Percentiles rank a stretch among this genome's conserved stretches.
These are phyloP conservation scores for Candida vartiovaarae DNA, from an alignment of 805 yeast species.

Conservation along the genomic window DNA sequence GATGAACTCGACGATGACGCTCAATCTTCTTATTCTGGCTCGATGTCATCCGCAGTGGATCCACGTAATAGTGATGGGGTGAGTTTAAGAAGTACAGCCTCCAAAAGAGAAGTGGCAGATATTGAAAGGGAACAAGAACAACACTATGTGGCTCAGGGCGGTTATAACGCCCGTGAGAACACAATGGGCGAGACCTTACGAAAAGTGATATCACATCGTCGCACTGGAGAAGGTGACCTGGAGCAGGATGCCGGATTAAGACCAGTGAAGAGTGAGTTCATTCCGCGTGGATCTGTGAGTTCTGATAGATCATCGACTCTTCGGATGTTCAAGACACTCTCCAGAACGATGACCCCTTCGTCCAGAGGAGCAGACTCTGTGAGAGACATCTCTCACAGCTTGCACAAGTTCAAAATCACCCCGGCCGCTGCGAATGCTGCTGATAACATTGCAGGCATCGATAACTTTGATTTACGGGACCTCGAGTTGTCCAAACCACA, in stretches of 20 bases:
- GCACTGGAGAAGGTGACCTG: conserved; percentile 2
- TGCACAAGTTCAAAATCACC: conserved; percentile 34
- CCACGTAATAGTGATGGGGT: background rate
- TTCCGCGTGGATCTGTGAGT: background rate
- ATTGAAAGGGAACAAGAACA: conserved; percentile 23
- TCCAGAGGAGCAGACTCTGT: conserved; percentile 19
- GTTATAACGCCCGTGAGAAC: conserved; percentile 28
- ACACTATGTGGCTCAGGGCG: conserved; percentile 20
- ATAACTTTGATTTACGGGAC: conserved; percentile 21
- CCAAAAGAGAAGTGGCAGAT: conserved; percentile 5
- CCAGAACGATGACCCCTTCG: conserved; percentile 9
- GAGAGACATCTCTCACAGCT: conserved; percentile 25
- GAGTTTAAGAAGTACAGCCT: conserved; percentile 6
- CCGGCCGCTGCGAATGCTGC: conserved; percentile 35
- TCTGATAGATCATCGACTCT: conserved; percentile 4
- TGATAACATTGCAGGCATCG: conserved; percentile 40
- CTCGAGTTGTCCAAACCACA: background rate
- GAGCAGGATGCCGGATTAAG: conserved; percentile 19
- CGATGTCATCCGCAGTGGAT: background rate
- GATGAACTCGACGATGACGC: background rate
- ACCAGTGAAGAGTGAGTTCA: background rate
- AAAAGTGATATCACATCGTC: conserved; percentile 17
- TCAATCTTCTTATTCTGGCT: background rate
- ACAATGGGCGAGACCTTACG: conserved; percentile 29
- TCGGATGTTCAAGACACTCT: conserved; percentile 15